Conservation (phyloP, 352 stramenopile species). For the Halophytophthora batemanensis region DNA sequence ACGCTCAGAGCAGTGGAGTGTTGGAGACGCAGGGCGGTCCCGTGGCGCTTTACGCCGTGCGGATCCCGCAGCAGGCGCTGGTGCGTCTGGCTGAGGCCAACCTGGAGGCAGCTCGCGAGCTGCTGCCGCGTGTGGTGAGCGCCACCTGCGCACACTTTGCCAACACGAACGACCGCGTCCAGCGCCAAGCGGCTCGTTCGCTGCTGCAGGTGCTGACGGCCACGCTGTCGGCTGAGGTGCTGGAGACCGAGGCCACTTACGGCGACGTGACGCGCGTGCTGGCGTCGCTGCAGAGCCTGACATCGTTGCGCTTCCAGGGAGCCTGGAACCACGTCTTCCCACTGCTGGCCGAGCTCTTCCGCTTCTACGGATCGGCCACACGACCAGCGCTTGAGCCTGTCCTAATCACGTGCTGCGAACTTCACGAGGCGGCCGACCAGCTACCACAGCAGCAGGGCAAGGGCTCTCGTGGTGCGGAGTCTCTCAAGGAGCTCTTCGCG, state of each 20-base stretch:
- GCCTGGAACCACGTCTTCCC: slow-evolving; percentile 81
- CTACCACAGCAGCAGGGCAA: slow-evolving; percentile 43
- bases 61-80: slow-evolving; percentile 58
- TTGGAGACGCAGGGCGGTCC: slow-evolving; percentile 46
- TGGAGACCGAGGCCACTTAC: slow-evolving; percentile 54
- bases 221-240: slow-evolving; percentile 44
- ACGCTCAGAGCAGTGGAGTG: slow-evolving; percentile 54
- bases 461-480: slow-evolving; percentile 29
- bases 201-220: slow-evolving; percentile 64
- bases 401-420: slow-evolving; percentile 69
- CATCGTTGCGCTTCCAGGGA: slow-evolving; percentile 79
- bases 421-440: slow-evolving; percentile 76
- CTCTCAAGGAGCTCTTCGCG: slow-evolving; percentile 58
- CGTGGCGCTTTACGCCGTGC: slow-evolving; percentile 60
- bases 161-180: slow-evolving; percentile 47
- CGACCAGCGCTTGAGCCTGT: slow-evolving; percentile 60
- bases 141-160: slow-evolving; percentile 73
- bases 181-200: slow-evolving; percentile 61
- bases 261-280: slow-evolving; percentile 67
- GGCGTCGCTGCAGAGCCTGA: slow-evolving; percentile 74
- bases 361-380: slow-evolving; percentile 61
- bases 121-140: slow-evolving; percentile 76
- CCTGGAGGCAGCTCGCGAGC: slow-evolving; percentile 47
- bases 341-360: slow-evolving; percentile 67
- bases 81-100: slow-evolving; percentile 65